Conservation (phyloP, 208 protist genomes). For the Leishmania gerbilli region DNA sequence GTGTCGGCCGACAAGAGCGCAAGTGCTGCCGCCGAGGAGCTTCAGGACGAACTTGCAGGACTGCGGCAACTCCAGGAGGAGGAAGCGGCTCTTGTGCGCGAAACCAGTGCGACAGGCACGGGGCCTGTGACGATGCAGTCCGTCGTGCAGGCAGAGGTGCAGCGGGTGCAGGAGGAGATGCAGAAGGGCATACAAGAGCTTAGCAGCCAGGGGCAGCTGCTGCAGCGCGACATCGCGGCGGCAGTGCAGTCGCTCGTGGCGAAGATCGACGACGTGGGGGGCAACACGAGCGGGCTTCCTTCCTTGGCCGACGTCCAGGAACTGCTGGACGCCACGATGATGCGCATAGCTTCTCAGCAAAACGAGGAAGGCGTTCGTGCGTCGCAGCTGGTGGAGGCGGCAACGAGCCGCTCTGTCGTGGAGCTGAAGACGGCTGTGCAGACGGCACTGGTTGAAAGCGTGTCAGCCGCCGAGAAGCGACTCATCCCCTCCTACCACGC, state of each 20-base stretch:
- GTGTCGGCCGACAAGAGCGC: background rate
- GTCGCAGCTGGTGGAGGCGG: constrained; percentile 16
- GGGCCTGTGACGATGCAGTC: constrained; percentile 20
- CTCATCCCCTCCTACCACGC: constrained; percentile 23
- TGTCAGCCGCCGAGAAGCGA: constrained; percentile 11
- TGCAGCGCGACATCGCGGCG: constrained; percentile 5
- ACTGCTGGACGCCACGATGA: constrained; percentile 25
- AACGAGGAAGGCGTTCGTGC: constrained; percentile 9
- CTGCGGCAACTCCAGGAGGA: constrained; percentile 24
- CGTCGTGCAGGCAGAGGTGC: constrained; percentile 19
- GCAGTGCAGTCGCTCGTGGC: constrained; percentile 11
- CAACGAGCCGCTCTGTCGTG: constrained; percentile 7
- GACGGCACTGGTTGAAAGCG: constrained; percentile 17
- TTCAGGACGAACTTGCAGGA: constrained; percentile 11
- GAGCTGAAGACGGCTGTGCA: constrained; percentile 19
- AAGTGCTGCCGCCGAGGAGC: background rate
- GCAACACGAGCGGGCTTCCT: constrained; percentile 13
- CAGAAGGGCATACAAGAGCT: constrained; percentile 6
- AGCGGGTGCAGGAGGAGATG: constrained; percentile 12
- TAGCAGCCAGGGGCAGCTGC: background rate
- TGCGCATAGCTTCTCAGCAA: constrained; percentile 10
- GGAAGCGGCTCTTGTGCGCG: constrained; percentile 19
- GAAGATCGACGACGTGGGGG: constrained; percentile 15
- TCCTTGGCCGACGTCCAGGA: constrained; percentile 29
- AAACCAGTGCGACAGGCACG: background rate